Conservation (phyloP, 169 alveolate species). For the Miamiensis avidus region DNA sequence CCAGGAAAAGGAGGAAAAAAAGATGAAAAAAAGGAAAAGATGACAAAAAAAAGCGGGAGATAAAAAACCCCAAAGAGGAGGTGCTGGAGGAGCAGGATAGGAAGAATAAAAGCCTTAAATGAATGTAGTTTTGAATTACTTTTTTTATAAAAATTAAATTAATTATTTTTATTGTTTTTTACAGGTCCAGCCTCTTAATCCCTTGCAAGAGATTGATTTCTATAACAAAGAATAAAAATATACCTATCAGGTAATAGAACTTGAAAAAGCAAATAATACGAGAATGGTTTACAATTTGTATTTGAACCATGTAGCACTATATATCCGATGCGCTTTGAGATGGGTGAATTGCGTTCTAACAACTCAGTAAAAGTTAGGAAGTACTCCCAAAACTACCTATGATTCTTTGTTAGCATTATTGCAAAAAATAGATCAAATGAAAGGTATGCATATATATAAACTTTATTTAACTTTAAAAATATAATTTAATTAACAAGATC, state of each 20-base stretch:
- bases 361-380: neutral
- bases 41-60: neutral
- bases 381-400: neutral
- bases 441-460: neutral
- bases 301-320: conserved; percentile 5
- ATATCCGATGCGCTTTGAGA: conserved; percentile 13
- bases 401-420: neutral
- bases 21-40: conserved; percentile 12
- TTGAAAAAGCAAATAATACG: conserved; percentile 17
- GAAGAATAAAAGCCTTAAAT: too few species aligned
- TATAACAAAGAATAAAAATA: conserved; percentile 9
- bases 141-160: too few species aligned
- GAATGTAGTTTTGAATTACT: too few species aligned
- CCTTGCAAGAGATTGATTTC: conserved; percentile 3
- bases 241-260: conserved; percentile 11
- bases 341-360: conserved; percentile 5
- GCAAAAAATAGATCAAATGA: neutral
- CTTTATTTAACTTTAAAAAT: too few species aligned
- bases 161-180: too few species aligned
- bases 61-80: conserved; percentile 8
- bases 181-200: conserved; percentile 17
- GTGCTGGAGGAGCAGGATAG: neutral
- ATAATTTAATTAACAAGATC: neutral
- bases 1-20: conserved; percentile 17
- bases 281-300: conserved; percentile 14